Evolutionary conservation across 495 filamentous ascomycete species (phyloP), one percentile per base, ranked within the genome.

Genomic region (Aspergillus coremiiformis): DNA sequence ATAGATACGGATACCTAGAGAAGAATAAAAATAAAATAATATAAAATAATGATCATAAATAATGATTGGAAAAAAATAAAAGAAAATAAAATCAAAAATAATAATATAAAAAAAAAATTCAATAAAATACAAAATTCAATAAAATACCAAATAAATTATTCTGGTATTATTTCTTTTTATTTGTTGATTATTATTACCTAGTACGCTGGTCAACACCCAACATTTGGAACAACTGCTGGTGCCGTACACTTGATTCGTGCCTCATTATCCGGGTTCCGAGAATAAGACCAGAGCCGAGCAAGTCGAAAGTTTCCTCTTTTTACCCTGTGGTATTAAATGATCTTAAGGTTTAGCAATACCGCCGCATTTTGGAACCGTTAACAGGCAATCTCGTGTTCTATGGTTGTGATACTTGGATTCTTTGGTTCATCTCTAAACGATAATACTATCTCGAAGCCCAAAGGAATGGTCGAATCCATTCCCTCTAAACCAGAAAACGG

Each of bases 261-360:
- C 53, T 62, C 54, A 35, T 14, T 14, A 49, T 50, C 55, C 52
- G 55, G 58, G 54, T 51, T 57, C 58, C 54, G 58, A 55, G 50
- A 54, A 44, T 29, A 45, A 48, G 41, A 59, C 45, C n/a, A 51
- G 53, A 62, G 49, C 59, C 55, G 55, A 61, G 44, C 2, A 39
- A 45, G 39, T 20, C 24, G 11, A 33, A 19, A 19, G 5, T 17
- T 33, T 51, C 15, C 32, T 42, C 27, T 43, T 51, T 29, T 11
- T 43, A 24, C 20, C 17, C 11, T 46, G 19, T 42, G 19, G 32
- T 35, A 43, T 55, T 46, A 11, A 29, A n/a, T 52, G 19, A 24
- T 35, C 30, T 51, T 24, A 30, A 45, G 37, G 24, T 26, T 23
- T 23, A 1, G 4, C 20, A 24, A 29, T 24, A 15, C 9, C 29